phyloP scores from a whole-genome alignment of 371 early-diverging fungal species.

The Apophysomyces sp. region DNA sequence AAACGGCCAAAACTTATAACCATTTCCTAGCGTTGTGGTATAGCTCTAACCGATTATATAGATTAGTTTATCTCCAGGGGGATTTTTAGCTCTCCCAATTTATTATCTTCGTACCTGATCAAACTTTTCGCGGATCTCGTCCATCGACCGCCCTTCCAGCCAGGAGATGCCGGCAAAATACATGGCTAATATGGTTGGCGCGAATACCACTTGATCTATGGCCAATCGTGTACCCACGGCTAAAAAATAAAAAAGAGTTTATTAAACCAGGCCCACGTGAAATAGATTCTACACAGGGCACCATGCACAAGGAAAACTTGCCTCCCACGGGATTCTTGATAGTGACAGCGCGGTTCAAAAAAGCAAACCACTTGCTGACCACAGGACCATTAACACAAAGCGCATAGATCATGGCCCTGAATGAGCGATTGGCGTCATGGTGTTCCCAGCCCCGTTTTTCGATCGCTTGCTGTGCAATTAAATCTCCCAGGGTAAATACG shows the following conservation, averaged over 20 bases:
- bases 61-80: too few relatives aligned
- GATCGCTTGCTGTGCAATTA: constrained; percentile 26
- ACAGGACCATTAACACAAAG: constrained; percentile 26
- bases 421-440: constrained; percentile 24
- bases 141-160: constrained; percentile 54
- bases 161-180: constrained; percentile 61
- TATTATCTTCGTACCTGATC: constrained; percentile 17
- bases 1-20: constrained; percentile 76
- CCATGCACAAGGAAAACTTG: constrained; percentile 3
- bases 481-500: constrained; percentile 28
- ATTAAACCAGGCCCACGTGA: background rate
- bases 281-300: background rate
- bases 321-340: constrained; percentile 21
- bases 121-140: constrained; percentile 57
- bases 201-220: constrained; percentile 64
- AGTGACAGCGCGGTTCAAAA: constrained; percentile 18
- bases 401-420: constrained; percentile 27
- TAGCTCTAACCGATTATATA: constrained; percentile 17
- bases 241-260: background rate
- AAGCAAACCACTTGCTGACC: constrained; percentile 29
- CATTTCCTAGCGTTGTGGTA: constrained; percentile 51
- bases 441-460: constrained; percentile 21
- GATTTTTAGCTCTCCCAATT: background rate
- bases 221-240: constrained; percentile 44
- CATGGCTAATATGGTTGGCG: constrained; percentile 64